Base-by-base conservation (phyloP, 345 rosid genomes). In the Pseudoturritis turrita region DNA sequence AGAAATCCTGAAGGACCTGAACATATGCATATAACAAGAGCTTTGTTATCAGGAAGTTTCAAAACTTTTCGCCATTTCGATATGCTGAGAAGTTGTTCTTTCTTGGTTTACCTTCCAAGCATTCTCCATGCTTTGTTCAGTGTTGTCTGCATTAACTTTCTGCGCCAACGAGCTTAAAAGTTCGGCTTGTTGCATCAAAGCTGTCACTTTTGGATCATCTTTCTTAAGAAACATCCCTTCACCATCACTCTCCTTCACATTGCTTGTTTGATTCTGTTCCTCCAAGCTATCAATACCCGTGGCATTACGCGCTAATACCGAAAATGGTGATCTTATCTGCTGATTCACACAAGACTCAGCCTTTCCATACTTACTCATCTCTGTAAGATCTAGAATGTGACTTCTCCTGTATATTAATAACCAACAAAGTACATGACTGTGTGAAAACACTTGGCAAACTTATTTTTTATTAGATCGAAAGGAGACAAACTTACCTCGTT, bases 121-220 rank as follows among this genome's bases (percentile, higher is more conserved):
- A 87, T 85, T 86, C 82, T 95, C 99, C 72, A 89, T 84, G 82
- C 96, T 86, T 81, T 88, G 89, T 28, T 89, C 96, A 59, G 90
- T 82, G 77, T 84, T 88, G 60, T 91, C 97, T 35, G 83, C 60
- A 65, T 81, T 84, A 55, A 95, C 93, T 78, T 85, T 95, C 68
- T 68, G 55, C 3, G 96, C 89, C 55, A 95, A 84, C 12, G 96
- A 86, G 73, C 87, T 84, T 71, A 95, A 85, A 73, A 91, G 88
- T 76, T 88, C 92, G 33, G 99, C 97, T 85, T 91, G 97, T 81
- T 91, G 90, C 90, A 89, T 84, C 86, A 95, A 78, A 77, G 89
- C 94, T 52, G 81, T 61, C 70, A 89, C 78, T 83, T 86, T 91
- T 35, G 96, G 94, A 83, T 95, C 96, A 81, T 89, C 96, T 76